Percentiles rank a stretch among this genome's conserved stretches.
These are phyloP conservation scores for Citrullus amarus DNA, from an alignment of 306 rosid species.

Conservation along the genomic window DNA sequence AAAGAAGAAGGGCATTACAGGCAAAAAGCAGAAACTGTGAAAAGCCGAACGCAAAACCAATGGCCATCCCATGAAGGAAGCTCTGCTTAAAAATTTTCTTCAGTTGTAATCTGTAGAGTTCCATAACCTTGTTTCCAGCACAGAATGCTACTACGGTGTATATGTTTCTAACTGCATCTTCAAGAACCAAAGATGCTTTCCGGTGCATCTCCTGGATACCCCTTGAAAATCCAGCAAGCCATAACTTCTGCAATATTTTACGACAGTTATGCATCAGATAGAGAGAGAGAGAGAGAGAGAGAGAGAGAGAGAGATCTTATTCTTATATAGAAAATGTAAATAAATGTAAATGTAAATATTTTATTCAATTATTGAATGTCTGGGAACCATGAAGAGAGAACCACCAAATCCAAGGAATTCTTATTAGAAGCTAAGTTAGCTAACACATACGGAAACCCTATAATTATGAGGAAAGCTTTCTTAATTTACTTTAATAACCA, in stretches of 20 bases:
- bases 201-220: slow-evolving; percentile 99
- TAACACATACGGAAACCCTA: not conserved
- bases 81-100: slow-evolving; percentile 85
- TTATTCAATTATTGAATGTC: not conserved
- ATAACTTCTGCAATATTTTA: slow-evolving; percentile 64
- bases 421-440: not conserved
- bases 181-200: slow-evolving; percentile 98
- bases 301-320: no score
- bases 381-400: not conserved
- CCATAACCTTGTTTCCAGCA: slow-evolving; percentile 99
- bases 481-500: not conserved
- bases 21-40: slow-evolving; percentile 97
- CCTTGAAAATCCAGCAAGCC: slow-evolving; percentile 99
- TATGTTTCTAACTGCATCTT: slow-evolving; percentile 96
- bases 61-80: slow-evolving; percentile 91
- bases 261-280: not conserved
- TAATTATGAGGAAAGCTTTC: not conserved
- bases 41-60: slow-evolving; percentile 92
- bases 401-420: not conserved
- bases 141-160: slow-evolving; percentile 99
- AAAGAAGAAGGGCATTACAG: slow-evolving; percentile 95
- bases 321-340: not conserved
- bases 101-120: slow-evolving; percentile 86
- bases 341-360: not conserved
- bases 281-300: not conserved